A percentile compares a stretch with the other conserved stretches of the same genome.
These are phyloP conservation scores for Eremochloa ophiuroides DNA, from an alignment of 176 grass and related monocot species.

Conservation along the genomic window DNA sequence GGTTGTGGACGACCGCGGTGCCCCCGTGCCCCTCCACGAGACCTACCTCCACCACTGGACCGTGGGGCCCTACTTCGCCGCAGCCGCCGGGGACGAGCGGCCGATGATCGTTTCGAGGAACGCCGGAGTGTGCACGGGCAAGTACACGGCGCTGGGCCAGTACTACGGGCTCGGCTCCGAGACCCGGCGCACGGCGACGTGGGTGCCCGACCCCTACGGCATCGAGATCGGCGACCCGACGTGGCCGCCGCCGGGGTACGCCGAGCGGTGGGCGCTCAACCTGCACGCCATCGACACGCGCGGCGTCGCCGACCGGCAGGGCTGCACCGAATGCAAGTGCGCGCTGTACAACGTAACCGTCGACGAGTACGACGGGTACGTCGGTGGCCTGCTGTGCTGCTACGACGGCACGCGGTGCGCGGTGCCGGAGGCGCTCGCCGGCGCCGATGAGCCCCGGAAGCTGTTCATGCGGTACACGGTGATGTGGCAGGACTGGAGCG, in stretches of 20 bases:
- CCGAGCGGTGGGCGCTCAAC: constrained; percentile 64
- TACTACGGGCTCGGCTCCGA: constrained; percentile 86
- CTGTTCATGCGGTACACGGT: constrained; percentile 70
- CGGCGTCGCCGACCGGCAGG: no score
- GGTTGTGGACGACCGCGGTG: constrained; percentile 58
- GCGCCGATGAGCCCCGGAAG: constrained; percentile 30
- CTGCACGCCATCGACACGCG: constrained; percentile 82
- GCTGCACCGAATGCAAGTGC: constrained; percentile 84
- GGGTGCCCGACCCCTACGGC: constrained; percentile 86
- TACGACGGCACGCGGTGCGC: constrained; percentile 62
- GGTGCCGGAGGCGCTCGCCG: constrained; percentile 32
- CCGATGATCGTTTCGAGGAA: constrained; percentile 20
- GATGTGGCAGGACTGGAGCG: constrained; percentile 60
- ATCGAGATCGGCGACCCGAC: constrained; percentile 49
- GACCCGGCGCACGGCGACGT: constrained; percentile 71
- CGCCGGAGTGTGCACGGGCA: constrained; percentile 51
- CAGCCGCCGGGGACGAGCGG: no score
- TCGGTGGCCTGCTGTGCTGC: constrained; percentile 63
- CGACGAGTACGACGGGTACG: constrained; percentile 62
- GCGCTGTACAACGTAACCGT: constrained; percentile 56
- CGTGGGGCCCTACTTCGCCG: constrained; percentile 32
- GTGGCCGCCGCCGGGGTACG: constrained; percentile 45
- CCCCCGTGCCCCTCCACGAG: constrained; percentile 67
- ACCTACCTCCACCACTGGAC: constrained; percentile 90
- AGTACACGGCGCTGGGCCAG: constrained; percentile 28